Base-by-base conservation (phyloP, 1,284 basidiomycete genomes). In the Microbotryum scabiosae region DNA sequence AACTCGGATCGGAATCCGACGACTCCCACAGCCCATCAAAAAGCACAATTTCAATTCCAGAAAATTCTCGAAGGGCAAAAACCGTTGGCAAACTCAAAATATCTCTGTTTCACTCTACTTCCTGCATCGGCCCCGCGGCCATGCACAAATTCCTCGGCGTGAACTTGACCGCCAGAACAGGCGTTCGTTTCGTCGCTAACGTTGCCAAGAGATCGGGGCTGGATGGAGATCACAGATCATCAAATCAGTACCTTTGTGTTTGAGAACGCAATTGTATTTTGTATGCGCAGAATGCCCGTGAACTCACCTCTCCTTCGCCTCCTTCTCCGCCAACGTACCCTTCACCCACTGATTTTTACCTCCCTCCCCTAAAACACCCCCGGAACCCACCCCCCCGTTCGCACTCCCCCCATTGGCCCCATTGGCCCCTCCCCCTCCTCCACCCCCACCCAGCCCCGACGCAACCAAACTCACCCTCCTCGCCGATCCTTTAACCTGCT, bases 111-210 rank as follows among this genome's bases (percentile, higher is more conserved):
- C 48, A 60, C 45, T 54, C 26, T 26, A 45, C 50, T 8, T 65
- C 64, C 21, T 59, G 52, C 60, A 63, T 63, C 45, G 53, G 57
- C 0, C 94, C 94, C 10, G 88, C 87, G 23, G 88, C 89, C 63
- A 98, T 78, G 75, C 91, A 94, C 45, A 98, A 80, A 76, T 98
- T 98, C 30, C 94, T 82, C 25, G 90, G 84, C 9, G 94, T 97
- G 72, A 97, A 94, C 69, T 96, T 90, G 14, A 94, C 85, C 71
- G 93, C 87, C 52, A 85, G 83, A 65, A 97, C 83, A 0, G 94
- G 91, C 45, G 96, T 97, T 61, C 90, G 83, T 78, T 97, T 98
- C 26, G 96, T 98, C 5, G 88, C 86, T 75, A 92, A 94, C 0
- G 92, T 94, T 2, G 88, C 81, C 2, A 98, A 77, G 52, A 97